A percentile compares a stretch with the other conserved stretches of the same genome.
Conservation (phyloP, 257 asterid genomes). For the Thymus mandschuricus region DNA sequence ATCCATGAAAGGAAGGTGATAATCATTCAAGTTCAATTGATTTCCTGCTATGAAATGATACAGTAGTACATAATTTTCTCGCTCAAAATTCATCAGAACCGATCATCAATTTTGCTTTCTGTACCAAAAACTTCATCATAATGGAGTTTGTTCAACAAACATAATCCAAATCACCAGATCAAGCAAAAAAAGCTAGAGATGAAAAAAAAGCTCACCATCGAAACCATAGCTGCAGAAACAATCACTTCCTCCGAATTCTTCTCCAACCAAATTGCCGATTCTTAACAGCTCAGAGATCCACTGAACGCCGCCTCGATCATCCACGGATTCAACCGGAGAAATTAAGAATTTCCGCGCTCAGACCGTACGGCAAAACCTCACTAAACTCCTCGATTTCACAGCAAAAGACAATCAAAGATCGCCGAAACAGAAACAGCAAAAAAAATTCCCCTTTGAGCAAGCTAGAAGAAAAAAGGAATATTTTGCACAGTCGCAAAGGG, state of each 20-base stretch:
- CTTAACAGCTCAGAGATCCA: slow-evolving; percentile 23
- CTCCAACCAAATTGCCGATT: slow-evolving; percentile 19
- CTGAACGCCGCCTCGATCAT: slow-evolving; percentile 18
- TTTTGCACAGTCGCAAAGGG: slow-evolving; percentile 16
- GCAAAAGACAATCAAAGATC: background rate
- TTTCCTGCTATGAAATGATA: too few relatives aligned
- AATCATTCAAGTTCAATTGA: background rate
- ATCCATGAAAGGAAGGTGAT: background rate
- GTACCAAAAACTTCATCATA: background rate
- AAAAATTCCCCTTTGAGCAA: background rate
- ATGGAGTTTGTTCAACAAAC: background rate
- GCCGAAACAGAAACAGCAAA: slow-evolving; percentile 6
- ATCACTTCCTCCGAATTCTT: slow-evolving; percentile 31
- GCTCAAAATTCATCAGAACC: too few relatives aligned
- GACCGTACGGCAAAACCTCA: slow-evolving; percentile 15
- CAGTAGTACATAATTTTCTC: background rate
- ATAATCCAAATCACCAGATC: background rate
- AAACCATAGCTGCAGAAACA: slow-evolving; percentile 47
- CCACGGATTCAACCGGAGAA: background rate
- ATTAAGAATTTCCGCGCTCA: slow-evolving; percentile 15
- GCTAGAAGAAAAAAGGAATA: background rate
- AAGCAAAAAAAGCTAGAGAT: slow-evolving; percentile 3
- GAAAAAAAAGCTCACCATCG: slow-evolving; percentile 44
- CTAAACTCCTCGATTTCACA: slow-evolving; percentile 27
- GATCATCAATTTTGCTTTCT: background rate